Percentiles rank a stretch among this genome's conserved stretches.
Evolutionary conservation across 805 yeast genomes (phyloP).

Genomic region (Tetrapisispora fleetii): DNA sequence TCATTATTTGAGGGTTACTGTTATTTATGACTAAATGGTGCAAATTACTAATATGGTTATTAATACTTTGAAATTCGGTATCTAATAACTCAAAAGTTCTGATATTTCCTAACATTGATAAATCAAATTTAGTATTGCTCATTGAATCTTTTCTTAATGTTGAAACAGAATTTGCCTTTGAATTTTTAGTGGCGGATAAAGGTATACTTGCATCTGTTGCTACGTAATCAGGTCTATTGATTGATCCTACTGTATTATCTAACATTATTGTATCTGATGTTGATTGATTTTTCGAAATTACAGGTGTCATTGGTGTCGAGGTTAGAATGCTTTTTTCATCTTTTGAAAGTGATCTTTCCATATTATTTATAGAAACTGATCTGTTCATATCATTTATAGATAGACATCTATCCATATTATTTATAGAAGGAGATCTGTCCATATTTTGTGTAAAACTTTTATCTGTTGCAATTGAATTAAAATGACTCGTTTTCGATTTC

Average conservation of each 20-base stretch:
- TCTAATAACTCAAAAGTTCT: neutral
- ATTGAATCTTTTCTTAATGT: neutral
- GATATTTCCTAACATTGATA: neutral
- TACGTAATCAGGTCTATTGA: neutral
- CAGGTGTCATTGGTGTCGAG: neutral
- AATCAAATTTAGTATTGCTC: neutral
- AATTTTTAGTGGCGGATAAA: neutral
- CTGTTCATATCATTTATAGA: too few species aligned
- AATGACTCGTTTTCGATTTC: neutral
- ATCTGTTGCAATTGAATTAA: neutral
- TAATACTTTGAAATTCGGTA: constrained; percentile 23
- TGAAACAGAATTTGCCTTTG: neutral
- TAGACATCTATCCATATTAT: too few species aligned
- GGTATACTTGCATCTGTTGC: neutral
- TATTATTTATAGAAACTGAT: neutral
- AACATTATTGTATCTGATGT: neutral
- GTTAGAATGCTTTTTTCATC: neutral
- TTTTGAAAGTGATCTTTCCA: neutral
- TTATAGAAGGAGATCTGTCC: neutral
- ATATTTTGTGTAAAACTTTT: neutral
- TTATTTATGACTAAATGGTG: constrained; percentile 15
- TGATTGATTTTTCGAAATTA: neutral
- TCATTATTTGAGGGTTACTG: neutral
- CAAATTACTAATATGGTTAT: constrained; percentile 21
- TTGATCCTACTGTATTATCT: neutral